Evolutionary conservation across 345 rosid genomes (phyloP), one percentile per base, ranked within the genome.

Genomic region (Melastoma malabathricum): DNA sequence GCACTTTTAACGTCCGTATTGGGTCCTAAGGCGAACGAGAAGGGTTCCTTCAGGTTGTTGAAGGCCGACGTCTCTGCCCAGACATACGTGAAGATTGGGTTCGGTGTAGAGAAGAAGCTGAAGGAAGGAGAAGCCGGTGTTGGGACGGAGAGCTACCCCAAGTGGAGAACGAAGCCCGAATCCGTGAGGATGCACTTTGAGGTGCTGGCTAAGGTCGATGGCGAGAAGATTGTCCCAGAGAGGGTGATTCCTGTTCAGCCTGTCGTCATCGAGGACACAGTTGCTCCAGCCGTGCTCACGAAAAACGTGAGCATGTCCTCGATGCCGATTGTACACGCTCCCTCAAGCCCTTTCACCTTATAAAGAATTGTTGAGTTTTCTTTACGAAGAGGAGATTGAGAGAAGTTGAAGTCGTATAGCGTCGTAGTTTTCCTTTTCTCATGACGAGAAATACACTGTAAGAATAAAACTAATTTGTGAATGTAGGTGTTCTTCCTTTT

Each of bases 141-240:
- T 25, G 64, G 64, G 31, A 64, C 49, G 68, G 66, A 67, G 50
- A 74, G 57, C 34, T 67, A 80, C 19, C 89, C 95, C 0, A 77
- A 44, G 20, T 87, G 98, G 98, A 69, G 94, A 70, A 76, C 97
- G 1, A 87, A 79, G 63, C 98, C 97, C 0, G 80, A 82, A 62
- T 68, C 71, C 0, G 64, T 72, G 61, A 74, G 61, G 56, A 79
- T 88, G 89, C 88, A 79, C 64, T 87, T 87, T 47, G 97, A 92
- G 72, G 98, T 92, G 41, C 72, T 92, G 50, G 97, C 84, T 10
- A 87, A 81, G 64, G 80, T 92, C 5, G 95, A 92, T 2, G 95
- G 95, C 0, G 72, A 84, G 49, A 84, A 79, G 62, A 56, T 87
- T 27, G 55, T 82, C 1, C 84, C 88, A 0, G 94, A 87, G 72